Conservation (phyloP, 176 grass and related monocot species). For the Carex pumila region DNA sequence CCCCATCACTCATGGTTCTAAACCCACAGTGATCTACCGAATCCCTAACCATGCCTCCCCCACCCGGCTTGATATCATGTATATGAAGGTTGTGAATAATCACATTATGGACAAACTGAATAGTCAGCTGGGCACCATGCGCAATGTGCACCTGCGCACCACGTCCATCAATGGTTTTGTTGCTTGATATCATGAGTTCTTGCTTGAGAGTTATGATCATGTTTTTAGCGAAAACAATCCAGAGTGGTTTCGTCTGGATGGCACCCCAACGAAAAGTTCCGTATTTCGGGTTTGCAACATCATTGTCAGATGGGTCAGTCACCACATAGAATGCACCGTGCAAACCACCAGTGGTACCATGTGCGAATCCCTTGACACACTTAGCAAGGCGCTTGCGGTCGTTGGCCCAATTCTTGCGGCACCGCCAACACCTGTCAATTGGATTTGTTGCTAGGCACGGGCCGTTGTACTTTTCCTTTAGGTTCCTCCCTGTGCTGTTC, state of each 20-base stretch:
- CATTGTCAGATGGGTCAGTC: constrained; percentile 48
- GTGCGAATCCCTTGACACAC: constrained; percentile 73
- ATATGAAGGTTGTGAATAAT: constrained; percentile 60
- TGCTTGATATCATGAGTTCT: constrained; percentile 62
- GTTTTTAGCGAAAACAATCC: constrained; percentile 57
- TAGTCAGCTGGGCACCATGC: constrained; percentile 42
- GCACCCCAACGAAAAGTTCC: constrained; percentile 73
- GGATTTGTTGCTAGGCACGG: constrained; percentile 70
- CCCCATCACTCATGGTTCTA: constrained; percentile 45
- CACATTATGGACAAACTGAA: constrained; percentile 49
- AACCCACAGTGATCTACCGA: constrained; percentile 24
- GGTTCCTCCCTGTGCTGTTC: constrained; percentile 18
- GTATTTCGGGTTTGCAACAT: constrained; percentile 38
- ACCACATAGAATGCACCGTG: constrained; percentile 64
- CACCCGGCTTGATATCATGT: constrained; percentile 29
- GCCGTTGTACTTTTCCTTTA: constrained; percentile 28
- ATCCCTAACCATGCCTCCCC: constrained; percentile 34
- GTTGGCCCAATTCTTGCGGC: constrained; percentile 56
- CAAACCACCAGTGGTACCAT: constrained; percentile 50
- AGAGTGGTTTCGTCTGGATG: constrained; percentile 58
- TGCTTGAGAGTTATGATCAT: constrained; percentile 77
- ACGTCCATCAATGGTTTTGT: constrained; percentile 84
- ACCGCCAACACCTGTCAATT: constrained; percentile 90
- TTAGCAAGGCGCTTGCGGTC: constrained; percentile 52
- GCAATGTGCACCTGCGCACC: constrained; percentile 64